phyloP scores from a whole-genome alignment of 495 filamentous ascomycete genomes.

The Penicillium argentinense region DNA sequence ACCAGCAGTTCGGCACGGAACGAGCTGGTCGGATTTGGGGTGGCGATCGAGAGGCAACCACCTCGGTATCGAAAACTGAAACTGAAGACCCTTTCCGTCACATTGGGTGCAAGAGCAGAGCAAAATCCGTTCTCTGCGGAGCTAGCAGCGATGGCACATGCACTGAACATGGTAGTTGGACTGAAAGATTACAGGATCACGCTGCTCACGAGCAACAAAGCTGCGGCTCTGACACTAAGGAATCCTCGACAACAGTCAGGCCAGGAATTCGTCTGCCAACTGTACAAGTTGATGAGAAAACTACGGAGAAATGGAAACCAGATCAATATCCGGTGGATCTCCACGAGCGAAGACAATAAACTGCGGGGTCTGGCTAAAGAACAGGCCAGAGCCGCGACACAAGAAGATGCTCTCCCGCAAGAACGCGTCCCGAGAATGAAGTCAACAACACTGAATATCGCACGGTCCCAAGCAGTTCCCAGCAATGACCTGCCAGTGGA shows the following conservation, averaged over 20 bases:
- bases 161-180: constrained; percentile 11
- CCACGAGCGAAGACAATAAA: constrained; percentile 17
- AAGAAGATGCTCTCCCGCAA: constrained; percentile 13
- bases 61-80: constrained; percentile 11
- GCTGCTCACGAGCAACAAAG: constrained; percentile 25
- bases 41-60: constrained; percentile 3
- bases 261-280: constrained; percentile 16
- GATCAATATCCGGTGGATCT: constrained; percentile 13
- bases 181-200: constrained; percentile 14
- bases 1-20: constrained; percentile 11
- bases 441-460: constrained; percentile 1
- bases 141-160: constrained; percentile 19
- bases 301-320: constrained; percentile 18
- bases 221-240: constrained; percentile 17
- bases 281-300: constrained; percentile 24
- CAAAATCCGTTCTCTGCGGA: constrained; percentile 19
- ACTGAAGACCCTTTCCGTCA: constrained; percentile 11
- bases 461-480: constrained; percentile 5
- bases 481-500: constrained; percentile 8
- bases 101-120: constrained; percentile 8
- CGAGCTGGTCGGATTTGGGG: constrained; percentile 9
- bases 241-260: constrained; percentile 21
- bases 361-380: constrained; percentile 23
- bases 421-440: constrained; percentile 9
- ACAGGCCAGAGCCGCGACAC: constrained; percentile 17